Conservation (phyloP, 495 filamentous ascomycete species). For the Margaritispora aquatica region DNA sequence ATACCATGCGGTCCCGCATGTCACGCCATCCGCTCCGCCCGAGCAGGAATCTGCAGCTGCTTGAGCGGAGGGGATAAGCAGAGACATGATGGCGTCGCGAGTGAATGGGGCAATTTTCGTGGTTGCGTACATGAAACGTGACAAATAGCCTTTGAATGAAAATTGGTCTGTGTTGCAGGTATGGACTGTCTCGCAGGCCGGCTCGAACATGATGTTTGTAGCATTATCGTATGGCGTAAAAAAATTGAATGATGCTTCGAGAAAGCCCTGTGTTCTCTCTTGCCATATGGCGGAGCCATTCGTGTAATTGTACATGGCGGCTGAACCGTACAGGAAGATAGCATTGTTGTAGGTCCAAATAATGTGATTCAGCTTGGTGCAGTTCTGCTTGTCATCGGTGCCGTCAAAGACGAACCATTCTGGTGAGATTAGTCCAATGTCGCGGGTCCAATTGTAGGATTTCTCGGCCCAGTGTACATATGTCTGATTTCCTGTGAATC, state of each 20-base stretch:
- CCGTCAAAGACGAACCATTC: conserved; percentile 68
- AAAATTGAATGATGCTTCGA: conserved; percentile 23
- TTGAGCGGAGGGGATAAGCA: conserved; percentile 56
- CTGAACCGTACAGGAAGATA: conserved; percentile 61
- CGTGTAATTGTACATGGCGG: conserved; percentile 58
- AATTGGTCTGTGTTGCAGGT: conserved; percentile 70
- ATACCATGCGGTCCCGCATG: conserved; percentile 71
- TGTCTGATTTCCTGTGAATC: conserved; percentile 70
- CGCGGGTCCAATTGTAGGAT: conserved; percentile 63
- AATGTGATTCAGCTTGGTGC: conserved; percentile 49
- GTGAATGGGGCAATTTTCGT: conserved; percentile 68
- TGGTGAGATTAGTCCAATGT: conserved; percentile 60
- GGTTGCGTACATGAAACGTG: conserved; percentile 68
- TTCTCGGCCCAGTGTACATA: conserved; percentile 73
- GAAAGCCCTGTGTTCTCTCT: conserved; percentile 17
- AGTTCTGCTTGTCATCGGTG: conserved; percentile 54
- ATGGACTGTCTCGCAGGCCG: conserved; percentile 58
- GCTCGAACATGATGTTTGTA: conserved; percentile 59
- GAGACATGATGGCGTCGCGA: conserved; percentile 50
- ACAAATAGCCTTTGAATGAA: conserved; percentile 81
- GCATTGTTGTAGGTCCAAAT: conserved; percentile 79
- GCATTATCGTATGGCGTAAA: conserved; percentile 53
- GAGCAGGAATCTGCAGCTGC: conserved; percentile 68
- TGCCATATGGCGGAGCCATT: conserved; percentile 28
- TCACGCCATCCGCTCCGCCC: conserved; percentile 46